Evolutionary conservation across 805 yeast species (phyloP), one percentile per base, ranked within the genome.

Genomic region (Hanseniaspora vineae): DNA sequence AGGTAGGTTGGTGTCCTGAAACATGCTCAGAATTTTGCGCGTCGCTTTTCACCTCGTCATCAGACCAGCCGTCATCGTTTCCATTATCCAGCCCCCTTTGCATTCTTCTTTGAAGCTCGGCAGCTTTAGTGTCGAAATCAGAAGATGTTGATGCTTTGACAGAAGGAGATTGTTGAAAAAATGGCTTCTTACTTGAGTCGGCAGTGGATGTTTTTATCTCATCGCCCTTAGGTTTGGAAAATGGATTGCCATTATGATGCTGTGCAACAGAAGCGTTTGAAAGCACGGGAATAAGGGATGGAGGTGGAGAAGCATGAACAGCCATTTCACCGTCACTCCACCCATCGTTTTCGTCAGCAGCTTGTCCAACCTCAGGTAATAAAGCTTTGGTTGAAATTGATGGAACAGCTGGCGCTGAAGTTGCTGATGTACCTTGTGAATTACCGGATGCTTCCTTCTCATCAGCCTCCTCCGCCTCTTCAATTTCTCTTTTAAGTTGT

Each of bases 41-140:
- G 6, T 31, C 42, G 13, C 6, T 23, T 23, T 23, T 23, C 37
- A n/a, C 37, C 12, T 42, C 52, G n/a, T 35, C 52, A 37, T 42
- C 48, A 17, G 46, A 35, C 37, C 20, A 46, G 46, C 46, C 56
- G 42, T n/a, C 59, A 44, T 3, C 55, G 18, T 65, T 66, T 45
- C 61, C 62, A 45, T 58, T 63, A 43, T 58, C 67, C 33, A 63
- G 49, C 15, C 73, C 72, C 62, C 89, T 71, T 60, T 84, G 90
- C 8, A 84, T 76, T 29, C 75, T 77, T 62, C 92, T 71, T 62
- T 83, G 89, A 2, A 80, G 81, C 48, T 78, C 81, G 31, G 83
- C 76, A 50, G 77, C 76, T 51, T 70, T 70, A 0, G 75, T 66
- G 57, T 81, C 85, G 53, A 79, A 65, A 0, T 63, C 52, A 2